phyloP scores from a whole-genome alignment of 2,329 filamentous ascomycete species.

The Colletotrichum abscissum region DNA sequence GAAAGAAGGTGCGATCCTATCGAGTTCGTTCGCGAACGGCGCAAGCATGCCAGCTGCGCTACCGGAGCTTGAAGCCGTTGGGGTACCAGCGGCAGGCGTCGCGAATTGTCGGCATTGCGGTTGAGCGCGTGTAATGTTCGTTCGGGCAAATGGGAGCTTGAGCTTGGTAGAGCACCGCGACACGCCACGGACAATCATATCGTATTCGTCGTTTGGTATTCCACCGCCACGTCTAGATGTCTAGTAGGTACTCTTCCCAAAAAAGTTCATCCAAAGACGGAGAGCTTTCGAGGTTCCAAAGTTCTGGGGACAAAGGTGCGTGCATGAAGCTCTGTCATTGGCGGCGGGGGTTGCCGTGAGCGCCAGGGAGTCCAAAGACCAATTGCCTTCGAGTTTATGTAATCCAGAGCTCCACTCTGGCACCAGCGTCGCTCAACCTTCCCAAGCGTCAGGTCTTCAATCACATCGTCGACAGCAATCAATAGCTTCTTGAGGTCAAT shows the following conservation, averaged over 20 bases:
- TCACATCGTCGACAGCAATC: slow-evolving; percentile 11
- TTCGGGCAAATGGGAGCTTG: slow-evolving; percentile 28
- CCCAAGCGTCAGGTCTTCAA: slow-evolving; percentile 33
- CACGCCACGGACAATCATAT: slow-evolving; percentile 48
- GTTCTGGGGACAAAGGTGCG: slow-evolving; percentile 8
- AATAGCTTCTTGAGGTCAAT: slow-evolving; percentile 42
- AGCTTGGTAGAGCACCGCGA: slow-evolving; percentile 45
- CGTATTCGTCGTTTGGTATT: slow-evolving; percentile 13
- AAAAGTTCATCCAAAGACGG: slow-evolving; percentile 4
- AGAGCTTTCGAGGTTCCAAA: slow-evolving; percentile 21
- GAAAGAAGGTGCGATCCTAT: slow-evolving; percentile 91
- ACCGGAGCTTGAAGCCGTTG: slow-evolving; percentile 39
- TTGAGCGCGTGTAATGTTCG: slow-evolving; percentile 18
- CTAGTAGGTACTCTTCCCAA: neutral
- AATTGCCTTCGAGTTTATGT: slow-evolving; percentile 30
- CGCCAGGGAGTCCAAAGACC: slow-evolving; percentile 14
- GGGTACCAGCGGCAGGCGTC: slow-evolving; percentile 32
- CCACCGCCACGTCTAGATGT: neutral
- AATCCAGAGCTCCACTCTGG: slow-evolving; percentile 22
- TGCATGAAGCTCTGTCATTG: slow-evolving; percentile 37
- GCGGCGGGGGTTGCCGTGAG: slow-evolving; percentile 28
- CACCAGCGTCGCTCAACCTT: slow-evolving; percentile 30
- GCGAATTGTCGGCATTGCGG: slow-evolving; percentile 36
- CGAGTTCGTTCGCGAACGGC: slow-evolving; percentile 77
- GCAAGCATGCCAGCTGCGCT: slow-evolving; percentile 56